Percentiles rank a stretch among this genome's conserved stretches.
Conservation (phyloP, 116 monocot species). For the Posidonia oceanica region DNA sequence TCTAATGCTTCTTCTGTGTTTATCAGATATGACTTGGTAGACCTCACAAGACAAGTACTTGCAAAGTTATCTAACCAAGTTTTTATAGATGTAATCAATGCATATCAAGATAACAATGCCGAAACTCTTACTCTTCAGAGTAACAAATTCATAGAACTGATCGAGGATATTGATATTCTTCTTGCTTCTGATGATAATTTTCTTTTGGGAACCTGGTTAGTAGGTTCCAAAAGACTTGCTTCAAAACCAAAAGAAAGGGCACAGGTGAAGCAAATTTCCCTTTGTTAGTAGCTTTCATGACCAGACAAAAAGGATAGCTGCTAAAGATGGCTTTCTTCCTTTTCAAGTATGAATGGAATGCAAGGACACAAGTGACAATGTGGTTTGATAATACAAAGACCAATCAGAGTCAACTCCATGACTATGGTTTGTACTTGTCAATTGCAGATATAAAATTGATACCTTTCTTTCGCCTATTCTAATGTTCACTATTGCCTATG, state of each 20-base stretch:
- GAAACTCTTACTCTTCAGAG: constrained; percentile 29
- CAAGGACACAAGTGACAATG: constrained; percentile 97
- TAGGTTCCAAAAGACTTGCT: constrained; percentile 66
- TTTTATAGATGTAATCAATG: constrained; percentile 48
- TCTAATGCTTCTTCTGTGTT: background rate
- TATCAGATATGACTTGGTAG: constrained; percentile 86
- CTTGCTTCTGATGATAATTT: constrained; percentile 90
- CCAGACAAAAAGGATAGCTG: background rate
- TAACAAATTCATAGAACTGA: constrained; percentile 54
- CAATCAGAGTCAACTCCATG: constrained; percentile 88
- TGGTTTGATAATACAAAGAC: constrained; percentile 80
- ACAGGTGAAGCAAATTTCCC: constrained; percentile 31
- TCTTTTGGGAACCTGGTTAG: constrained; percentile 77
- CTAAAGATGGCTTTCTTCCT: background rate
- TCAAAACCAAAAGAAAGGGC: constrained; percentile 27
- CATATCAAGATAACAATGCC: constrained; percentile 40
- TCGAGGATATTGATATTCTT: constrained; percentile 66
- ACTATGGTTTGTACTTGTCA: constrained; percentile 56
- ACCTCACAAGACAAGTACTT: constrained; percentile 76
- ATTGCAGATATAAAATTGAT: background rate
- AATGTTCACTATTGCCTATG: background rate
- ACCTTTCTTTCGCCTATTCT: constrained; percentile 1
- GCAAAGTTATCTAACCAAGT: constrained; percentile 77
- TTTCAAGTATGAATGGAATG: constrained; percentile 94
- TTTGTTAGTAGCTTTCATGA: background rate